A percentile compares a stretch with the other conserved stretches of the same genome.
These are phyloP conservation scores for Chondrus crispus DNA, from an alignment of 23 red algal species.

Conservation along the genomic window DNA sequence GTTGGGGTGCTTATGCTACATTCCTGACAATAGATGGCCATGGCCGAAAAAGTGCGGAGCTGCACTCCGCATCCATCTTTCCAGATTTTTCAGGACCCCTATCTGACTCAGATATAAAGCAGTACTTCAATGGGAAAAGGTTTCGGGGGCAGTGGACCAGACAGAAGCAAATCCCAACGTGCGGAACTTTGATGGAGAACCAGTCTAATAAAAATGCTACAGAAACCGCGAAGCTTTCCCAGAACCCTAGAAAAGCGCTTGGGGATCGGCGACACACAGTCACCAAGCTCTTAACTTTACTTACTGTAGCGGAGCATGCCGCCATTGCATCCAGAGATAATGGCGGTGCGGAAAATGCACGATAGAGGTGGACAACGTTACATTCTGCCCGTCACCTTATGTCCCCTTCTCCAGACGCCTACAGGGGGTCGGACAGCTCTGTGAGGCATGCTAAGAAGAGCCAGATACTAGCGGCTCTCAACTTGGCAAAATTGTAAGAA, in stretches of 20 bases:
- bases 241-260: not conserved
- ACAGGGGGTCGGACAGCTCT: not conserved
- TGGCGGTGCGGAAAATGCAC: not conserved
- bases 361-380: not conserved
- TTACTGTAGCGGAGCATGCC: not conserved
- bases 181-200: not conserved
- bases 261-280: not conserved
- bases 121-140: not conserved
- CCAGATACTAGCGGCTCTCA: not conserved
- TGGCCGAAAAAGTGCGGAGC: not conserved
- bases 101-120: not conserved
- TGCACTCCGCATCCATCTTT: not conserved
- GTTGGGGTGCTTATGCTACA: too few relatives aligned
- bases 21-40: too few relatives aligned
- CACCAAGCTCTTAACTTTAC: not conserved
- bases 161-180: not conserved
- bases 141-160: constrained; percentile 3
- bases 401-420: constrained; percentile 5
- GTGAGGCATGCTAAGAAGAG: not conserved
- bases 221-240: not conserved
- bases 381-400: not conserved
- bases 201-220: not conserved
- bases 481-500: not conserved
- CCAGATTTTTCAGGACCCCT: not conserved
- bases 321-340: not conserved